Base-by-base conservation (phyloP, 345 rosid species). In the Leavenworthia alabamica region DNA sequence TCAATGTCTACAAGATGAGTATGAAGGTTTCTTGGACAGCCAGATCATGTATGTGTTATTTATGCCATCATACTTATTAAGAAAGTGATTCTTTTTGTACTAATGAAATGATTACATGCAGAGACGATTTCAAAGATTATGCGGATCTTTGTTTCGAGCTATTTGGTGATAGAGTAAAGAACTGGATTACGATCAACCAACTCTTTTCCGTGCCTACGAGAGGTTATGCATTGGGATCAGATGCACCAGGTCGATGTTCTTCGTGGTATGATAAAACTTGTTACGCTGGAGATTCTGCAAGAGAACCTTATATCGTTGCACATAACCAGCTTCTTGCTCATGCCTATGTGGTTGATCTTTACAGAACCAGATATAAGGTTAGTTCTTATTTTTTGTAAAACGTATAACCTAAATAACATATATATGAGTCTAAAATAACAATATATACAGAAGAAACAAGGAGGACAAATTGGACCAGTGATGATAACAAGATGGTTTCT, bases 241-340 rank as follows among this genome's bases (percentile, higher is more conserved):
- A 65, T 31, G 81, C 84, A 11, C 84, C 79, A 0, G 71, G 81
- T 2, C 48, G 80, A 31, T 80, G 84, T 67, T 78, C 84, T 7
- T 31, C 37, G 11, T 65, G 55, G 36, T 7, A 55, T 39, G 33
- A 60, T 4, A 3, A 8, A 5, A 24, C 26, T 31, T 76, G 80
- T 37, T 41, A 33, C 6, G 66, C 28, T 1, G 79, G 74, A 13
- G 46, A 72, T 26, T 77, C 80, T 33, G 60, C 13, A 22, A 61
- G 26, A 7, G 73, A 69, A 43, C 73, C 73, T 3, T 69, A 69
- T 8, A 53, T 22, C 0, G 67, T 60, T 44, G 60, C 73, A 45
- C 73, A 61, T 23, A 6, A 53, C 47, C 60, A 53, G 12, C 73
- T 69, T 44, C 41, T 69, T 11, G 67, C 67, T 44, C 73, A 69